A percentile compares a stretch with the other conserved stretches of the same genome.
phyloP scores from a whole-genome alignment of 31 red algal genomes.

The Bonnemaisonia californica region DNA sequence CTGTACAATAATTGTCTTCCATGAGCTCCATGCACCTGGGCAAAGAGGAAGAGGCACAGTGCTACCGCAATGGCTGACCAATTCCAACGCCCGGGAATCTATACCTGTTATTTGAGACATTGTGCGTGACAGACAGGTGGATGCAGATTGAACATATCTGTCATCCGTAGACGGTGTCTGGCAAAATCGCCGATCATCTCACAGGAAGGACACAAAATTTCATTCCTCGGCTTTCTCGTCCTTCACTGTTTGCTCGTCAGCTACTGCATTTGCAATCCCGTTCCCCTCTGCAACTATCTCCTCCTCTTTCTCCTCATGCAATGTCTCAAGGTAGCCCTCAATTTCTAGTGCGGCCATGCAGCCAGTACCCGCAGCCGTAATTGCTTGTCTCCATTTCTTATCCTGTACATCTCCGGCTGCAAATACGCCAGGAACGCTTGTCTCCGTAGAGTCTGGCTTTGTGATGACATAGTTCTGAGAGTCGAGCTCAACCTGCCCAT shows the following conservation, averaged over 20 bases:
- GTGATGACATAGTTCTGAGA: conserved; percentile 90
- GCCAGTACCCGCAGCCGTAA: conserved; percentile 95
- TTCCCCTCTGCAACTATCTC: not conserved
- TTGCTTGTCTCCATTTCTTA: conserved; percentile 93
- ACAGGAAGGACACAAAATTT: too few species aligned
- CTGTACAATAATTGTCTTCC: too few species aligned
- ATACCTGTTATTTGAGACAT: too few species aligned
- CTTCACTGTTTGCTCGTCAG: not conserved
- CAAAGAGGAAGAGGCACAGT: too few species aligned
- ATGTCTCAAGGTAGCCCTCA: conserved; percentile 74
- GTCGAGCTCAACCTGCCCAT: conserved; percentile 79
- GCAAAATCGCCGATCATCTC: too few species aligned
- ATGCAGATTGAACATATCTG: too few species aligned
- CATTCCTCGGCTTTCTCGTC: not conserved
- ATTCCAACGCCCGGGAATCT: too few species aligned
- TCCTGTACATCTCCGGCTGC: conserved; percentile 97
- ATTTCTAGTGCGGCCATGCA: conserved; percentile 98
- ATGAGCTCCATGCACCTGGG: too few species aligned
- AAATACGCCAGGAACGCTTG: conserved; percentile 92
- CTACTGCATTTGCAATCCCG: too few species aligned
- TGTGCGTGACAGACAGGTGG: too few species aligned
- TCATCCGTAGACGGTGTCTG: too few species aligned
- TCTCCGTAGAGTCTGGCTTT: conserved; percentile 85
- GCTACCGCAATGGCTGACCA: too few species aligned
- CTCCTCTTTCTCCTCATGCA: conserved; percentile 21